Evolutionary conservation across 345 rosid species (phyloP).

Genomic region (Gossypium turneri): DNA sequence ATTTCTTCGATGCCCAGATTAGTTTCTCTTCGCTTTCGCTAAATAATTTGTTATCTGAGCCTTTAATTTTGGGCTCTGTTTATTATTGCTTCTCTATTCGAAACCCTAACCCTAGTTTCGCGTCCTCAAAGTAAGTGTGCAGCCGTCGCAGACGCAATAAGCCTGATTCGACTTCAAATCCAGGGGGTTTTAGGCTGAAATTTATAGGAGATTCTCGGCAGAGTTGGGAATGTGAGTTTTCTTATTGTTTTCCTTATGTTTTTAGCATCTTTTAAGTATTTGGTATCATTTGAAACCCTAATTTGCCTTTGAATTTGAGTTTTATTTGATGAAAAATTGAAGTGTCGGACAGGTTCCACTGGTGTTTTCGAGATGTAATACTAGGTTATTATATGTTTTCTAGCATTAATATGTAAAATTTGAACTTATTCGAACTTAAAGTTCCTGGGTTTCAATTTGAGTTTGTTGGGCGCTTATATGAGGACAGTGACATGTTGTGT

Average conservation of each 20-base stretch:
- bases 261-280: neutral
- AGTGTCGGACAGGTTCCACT: neutral
- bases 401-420: too few species aligned
- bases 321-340: neutral
- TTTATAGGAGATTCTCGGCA: neutral
- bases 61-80: neutral
- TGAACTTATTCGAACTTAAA: neutral
- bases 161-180: neutral
- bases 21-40: neutral
- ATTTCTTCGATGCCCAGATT: neutral
- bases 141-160: neutral
- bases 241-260: neutral
- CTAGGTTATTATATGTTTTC: neutral
- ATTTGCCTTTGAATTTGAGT: neutral
- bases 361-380: neutral
- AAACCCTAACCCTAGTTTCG: slow-evolving; percentile 7
- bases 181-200: neutral
- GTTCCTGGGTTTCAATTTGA: neutral
- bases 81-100: neutral
- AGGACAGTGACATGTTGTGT: neutral
- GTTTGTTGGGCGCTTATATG: neutral
- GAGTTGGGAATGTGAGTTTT: slow-evolving; percentile 4
- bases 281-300: neutral
- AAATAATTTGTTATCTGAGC: neutral
- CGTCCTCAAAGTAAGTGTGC: neutral